Evolutionary conservation across 176 grass and related monocot genomes (phyloP), one percentile per base, ranked within the genome.

Genomic region (Cymbopogon citratus): DNA sequence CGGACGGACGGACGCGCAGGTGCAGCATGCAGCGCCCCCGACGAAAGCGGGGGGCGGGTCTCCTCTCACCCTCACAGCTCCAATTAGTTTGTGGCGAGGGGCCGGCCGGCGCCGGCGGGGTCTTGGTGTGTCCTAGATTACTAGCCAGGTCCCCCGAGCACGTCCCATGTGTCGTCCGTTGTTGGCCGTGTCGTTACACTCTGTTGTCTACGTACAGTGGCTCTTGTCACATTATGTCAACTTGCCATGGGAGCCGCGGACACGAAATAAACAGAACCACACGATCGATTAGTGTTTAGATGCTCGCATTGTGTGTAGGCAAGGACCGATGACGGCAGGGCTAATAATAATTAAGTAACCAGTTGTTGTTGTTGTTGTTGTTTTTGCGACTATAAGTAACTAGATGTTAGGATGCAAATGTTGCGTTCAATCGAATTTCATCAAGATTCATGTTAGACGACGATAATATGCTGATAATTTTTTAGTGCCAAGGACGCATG

Each of bases 31-130:
- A 57, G 56, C n/a, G 56, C 66, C 83, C 75, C 83, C 83, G 74
- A 3, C 83, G 57, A 49, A 78, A 71, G 16, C 66, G 83, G 83
- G 83, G 52, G 83, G 36, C 49, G 82, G 33, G 45, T 51, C 43
- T 16, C n/a, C 18, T 7, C 16, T 19, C 25, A 1, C 9, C 10
- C 4, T 0, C 48, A 5, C 11, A 18, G 46, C 46, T 49, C 46
- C 14, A 6, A 46, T 44, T 44, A 45, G 44, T 45, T 14, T 49
- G 15, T 18, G 46, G 45, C 45, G 5, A 2, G 49, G 49, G 18
- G 16, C 16, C 16, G 38, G 8, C 38, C 38, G 49, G 51, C 7
- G 18, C 6, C 14, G 15, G 46, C 48, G 48, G 49, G 36, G 68
- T 44, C 39, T 9, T 71, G 4, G 41, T 72, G 69, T 28, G 69